Evolutionary conservation across 2,329 filamentous ascomycete genomes (phyloP).

Genomic region (Penicillium polonicum): DNA sequence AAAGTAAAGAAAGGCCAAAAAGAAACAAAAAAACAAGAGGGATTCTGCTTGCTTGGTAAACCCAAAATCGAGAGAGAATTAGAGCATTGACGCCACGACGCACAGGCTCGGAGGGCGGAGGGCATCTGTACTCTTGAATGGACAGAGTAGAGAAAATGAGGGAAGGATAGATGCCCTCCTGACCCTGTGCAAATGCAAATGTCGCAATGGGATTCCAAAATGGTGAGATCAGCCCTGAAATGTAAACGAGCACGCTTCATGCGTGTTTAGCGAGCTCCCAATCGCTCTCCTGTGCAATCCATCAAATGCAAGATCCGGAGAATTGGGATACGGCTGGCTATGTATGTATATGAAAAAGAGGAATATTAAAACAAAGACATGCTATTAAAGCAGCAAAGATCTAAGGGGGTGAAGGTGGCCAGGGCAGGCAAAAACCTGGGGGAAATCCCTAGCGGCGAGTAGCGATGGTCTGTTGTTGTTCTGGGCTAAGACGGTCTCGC

Average conservation of each 20-base stretch:
- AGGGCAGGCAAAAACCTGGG: neutral
- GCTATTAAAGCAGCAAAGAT: neutral
- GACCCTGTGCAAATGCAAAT: conserved; percentile 12
- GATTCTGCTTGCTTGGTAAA: conserved; percentile 9
- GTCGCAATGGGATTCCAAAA: neutral
- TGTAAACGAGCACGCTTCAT: neutral
- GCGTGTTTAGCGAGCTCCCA: neutral
- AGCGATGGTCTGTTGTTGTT: conserved; percentile 16
- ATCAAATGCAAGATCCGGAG: conserved; percentile 6
- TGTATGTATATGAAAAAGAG: neutral
- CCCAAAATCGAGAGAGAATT: conserved; percentile 13
- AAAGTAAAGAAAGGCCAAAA: conserved; percentile 10
- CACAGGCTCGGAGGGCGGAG: conserved; percentile 23
- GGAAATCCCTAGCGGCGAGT: conserved; percentile 15
- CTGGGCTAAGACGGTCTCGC: conserved; percentile 38
- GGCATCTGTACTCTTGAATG: conserved; percentile 15
- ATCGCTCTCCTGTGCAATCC: conserved; percentile 2
- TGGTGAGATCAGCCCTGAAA: neutral
- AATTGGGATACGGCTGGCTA: neutral
- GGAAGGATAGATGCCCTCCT: conserved; percentile 10
- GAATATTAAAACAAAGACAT: conserved; percentile 3
- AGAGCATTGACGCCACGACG: conserved; percentile 30
- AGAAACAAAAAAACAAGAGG: conserved; percentile 6
- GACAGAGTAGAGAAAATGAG: conserved; percentile 6
- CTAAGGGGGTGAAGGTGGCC: neutral